Base-by-base conservation (phyloP, 2,329 filamentous ascomycete species). In the Colletotrichum zoysiae region DNA sequence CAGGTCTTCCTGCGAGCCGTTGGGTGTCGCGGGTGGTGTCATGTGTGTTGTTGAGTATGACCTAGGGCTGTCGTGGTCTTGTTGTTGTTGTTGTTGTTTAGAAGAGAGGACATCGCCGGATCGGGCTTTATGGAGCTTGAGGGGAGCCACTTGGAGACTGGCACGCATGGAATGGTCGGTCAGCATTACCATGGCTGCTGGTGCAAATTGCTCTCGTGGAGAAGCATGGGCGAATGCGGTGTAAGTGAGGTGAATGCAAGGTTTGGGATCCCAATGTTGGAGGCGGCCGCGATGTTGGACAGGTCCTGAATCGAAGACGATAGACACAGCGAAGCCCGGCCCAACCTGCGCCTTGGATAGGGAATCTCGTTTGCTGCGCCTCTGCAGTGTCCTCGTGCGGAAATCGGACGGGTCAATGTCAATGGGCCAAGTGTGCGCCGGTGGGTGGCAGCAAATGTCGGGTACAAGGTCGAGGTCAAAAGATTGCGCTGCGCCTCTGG, bases 11-110 rank as follows among this genome's bases (percentile, higher is more conserved):
- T 88, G 87, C 33, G 89, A 91, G 77, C 87, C 87, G 81, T 91
- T 90, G 23, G 93, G 93, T 11, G 93, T 95, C 74, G 91, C 85
- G 53, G 93, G 93, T 38, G 93, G 93, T 60, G 93, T 95, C 82
- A 95, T 92, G 75, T 94, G 91, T 59, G 87, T 83, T 76, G 86
- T 81, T 55, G 83, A 77, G 78, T 86, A 84, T 60, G 83, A 81
- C 70, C 83, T 83, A 65, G 80, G 79, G 74, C 81, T 81, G 60
- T 78, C 76, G 70, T 76, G 74, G 44, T 77, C 76, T 51, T 78
- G 30, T 30, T 30, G 26, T 30, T 30, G 26, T 30, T 30, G 26
- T 30, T 30, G 30, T 30, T 30, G 77, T 65, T 65, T 68, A 44
- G 61, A 64, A 79, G 75, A 69, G 76, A 77, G 67, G 77, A 76